Percentiles rank a stretch among this genome's conserved stretches.
phyloP scores from a whole-genome alignment of 2,329 filamentous ascomycete genomes.

The Capronia americana region DNA sequence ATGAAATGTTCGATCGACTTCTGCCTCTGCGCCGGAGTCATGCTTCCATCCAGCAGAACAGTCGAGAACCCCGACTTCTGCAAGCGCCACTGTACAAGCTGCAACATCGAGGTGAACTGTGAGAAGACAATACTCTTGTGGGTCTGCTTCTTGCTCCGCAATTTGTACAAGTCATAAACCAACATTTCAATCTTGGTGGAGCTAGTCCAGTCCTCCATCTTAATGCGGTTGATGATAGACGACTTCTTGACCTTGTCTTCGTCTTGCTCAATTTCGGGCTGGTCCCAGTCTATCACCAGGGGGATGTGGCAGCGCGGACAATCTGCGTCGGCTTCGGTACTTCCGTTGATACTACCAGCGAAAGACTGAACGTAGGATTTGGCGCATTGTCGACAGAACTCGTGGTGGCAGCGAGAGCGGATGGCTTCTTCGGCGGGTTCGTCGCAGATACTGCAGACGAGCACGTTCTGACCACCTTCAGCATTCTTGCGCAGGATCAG shows the following conservation, averaged over 20 bases:
- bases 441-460: slow-evolving; percentile 94
- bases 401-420: slow-evolving; percentile 88
- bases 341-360: slow-evolving; percentile 52
- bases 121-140: slow-evolving; percentile 98
- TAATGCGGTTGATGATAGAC: slow-evolving; percentile 97
- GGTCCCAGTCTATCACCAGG: slow-evolving; percentile 88
- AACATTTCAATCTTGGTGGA: slow-evolving; percentile 98
- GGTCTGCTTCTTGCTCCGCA: slow-evolving; percentile 89
- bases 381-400: slow-evolving; percentile 84
- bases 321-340: slow-evolving; percentile 56
- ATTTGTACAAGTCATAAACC: slow-evolving; percentile 89
- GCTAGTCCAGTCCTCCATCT: slow-evolving; percentile 98
- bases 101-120: slow-evolving; percentile 96
- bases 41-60: slow-evolving; percentile 96
- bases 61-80: slow-evolving; percentile 97
- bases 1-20: slow-evolving; percentile 96
- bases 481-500: slow-evolving; percentile 86
- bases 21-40: slow-evolving; percentile 92
- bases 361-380: slow-evolving; percentile 81
- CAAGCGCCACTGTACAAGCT: slow-evolving; percentile 95
- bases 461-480: slow-evolving; percentile 84
- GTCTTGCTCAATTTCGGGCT: slow-evolving; percentile 93
- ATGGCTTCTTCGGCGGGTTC: slow-evolving; percentile 95
- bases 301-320: slow-evolving; percentile 93
- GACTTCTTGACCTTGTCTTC: slow-evolving; percentile 87